A percentile compares a stretch with the other conserved stretches of the same genome.
phyloP scores from a whole-genome alignment of 257 asterid genomes.

The Eucommia ulmoides region DNA sequence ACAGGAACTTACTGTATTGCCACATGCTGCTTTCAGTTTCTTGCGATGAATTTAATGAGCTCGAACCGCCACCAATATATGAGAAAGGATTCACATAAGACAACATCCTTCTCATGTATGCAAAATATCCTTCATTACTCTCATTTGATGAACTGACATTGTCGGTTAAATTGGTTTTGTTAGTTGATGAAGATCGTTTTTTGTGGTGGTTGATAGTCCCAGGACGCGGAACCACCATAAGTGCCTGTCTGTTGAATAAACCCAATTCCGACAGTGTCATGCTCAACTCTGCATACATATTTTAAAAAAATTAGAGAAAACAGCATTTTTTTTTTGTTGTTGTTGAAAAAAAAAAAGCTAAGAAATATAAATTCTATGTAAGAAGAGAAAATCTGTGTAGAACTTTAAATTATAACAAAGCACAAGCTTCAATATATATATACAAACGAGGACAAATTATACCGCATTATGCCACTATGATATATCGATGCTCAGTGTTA shows the following conservation, averaged over 20 bases:
- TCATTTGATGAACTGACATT: constrained; percentile 31
- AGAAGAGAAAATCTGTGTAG: too few species aligned
- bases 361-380: too few species aligned
- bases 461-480: too few species aligned
- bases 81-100: constrained; percentile 75
- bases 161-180: constrained; percentile 22
- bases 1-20: constrained; percentile 60
- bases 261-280: constrained; percentile 59
- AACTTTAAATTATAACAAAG: too few species aligned
- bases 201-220: constrained; percentile 15
- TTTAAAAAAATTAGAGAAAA: constrained; percentile 2
- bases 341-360: too few species aligned
- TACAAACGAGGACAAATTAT: too few species aligned
- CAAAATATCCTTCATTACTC: constrained; percentile 63
- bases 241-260: constrained; percentile 66
- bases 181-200: constrained; percentile 15
- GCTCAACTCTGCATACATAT: constrained; percentile 40
- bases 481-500: too few species aligned
- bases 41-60: constrained; percentile 27
- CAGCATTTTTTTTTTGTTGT: too few species aligned
- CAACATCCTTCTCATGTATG: constrained; percentile 38
- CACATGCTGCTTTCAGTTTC: constrained; percentile 37
- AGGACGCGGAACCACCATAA: constrained; percentile 42
- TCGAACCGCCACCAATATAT: constrained; percentile 38
- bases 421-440: too few species aligned